Conservation (phyloP, 2,329 filamentous ascomycete genomes). For the Epichloe hybrida region DNA sequence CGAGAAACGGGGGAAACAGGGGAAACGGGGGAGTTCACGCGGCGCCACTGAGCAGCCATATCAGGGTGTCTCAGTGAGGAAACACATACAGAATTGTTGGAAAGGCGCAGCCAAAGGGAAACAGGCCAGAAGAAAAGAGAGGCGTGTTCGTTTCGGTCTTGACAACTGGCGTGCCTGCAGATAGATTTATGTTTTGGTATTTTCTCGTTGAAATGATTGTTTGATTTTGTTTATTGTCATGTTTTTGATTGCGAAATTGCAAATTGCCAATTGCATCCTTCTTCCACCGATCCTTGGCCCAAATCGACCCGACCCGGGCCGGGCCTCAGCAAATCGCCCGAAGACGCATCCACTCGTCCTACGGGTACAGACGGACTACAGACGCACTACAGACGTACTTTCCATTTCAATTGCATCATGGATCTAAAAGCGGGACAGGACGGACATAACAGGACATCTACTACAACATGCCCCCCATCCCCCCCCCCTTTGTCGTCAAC, state of each 20-base stretch:
- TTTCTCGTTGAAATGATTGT: background rate
- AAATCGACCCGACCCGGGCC: background rate
- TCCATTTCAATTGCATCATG: background rate
- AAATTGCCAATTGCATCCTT: background rate
- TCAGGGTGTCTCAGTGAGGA: background rate
- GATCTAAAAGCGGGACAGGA: background rate
- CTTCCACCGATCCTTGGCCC: background rate
- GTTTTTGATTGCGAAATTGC: too few relatives aligned
- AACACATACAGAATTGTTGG: background rate
- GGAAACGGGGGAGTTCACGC: too few relatives aligned
- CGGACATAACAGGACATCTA: too few relatives aligned
- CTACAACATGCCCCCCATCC: background rate
- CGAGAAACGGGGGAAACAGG: background rate
- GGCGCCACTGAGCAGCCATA: background rate
- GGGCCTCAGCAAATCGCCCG: too few relatives aligned
- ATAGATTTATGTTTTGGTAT: background rate
- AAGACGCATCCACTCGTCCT: background rate
- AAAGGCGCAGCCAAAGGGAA: background rate
- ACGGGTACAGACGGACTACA: too few relatives aligned
- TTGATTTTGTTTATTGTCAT: too few relatives aligned
- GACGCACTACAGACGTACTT: too few relatives aligned
- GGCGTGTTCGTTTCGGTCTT: background rate
- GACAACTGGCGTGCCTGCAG: background rate
- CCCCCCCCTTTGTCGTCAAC: background rate
- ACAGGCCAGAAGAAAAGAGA: background rate